Evolutionary conservation across 306 rosid species (phyloP).

Genomic region (Pueraria montana): DNA sequence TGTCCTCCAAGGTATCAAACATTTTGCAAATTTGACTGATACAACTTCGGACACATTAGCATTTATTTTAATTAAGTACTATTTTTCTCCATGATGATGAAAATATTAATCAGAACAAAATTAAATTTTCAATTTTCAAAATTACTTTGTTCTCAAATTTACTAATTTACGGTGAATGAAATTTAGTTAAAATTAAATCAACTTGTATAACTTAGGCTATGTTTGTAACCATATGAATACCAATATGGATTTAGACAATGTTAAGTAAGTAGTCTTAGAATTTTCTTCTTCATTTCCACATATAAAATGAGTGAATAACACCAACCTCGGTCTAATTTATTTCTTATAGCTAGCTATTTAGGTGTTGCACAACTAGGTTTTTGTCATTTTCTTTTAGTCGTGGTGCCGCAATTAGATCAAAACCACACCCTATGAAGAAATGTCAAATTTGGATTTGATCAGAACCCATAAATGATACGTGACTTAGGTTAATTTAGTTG

Average conservation of each 20-base stretch:
- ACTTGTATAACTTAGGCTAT: background rate
- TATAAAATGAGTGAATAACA: slow-evolving; percentile 5
- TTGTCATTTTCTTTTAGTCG: slow-evolving; percentile 22
- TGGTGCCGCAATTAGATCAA: slow-evolving; percentile 28
- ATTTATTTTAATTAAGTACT: background rate
- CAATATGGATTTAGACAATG: background rate
- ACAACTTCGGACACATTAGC: too few relatives aligned
- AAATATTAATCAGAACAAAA: background rate
- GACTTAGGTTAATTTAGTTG: slow-evolving; percentile 43
- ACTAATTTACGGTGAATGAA: background rate
- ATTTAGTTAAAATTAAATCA: background rate
- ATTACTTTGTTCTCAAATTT: background rate
- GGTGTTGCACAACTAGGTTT: slow-evolving; percentile 27
- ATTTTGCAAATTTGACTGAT: too few relatives aligned
- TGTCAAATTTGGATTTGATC: slow-evolving; percentile 30
- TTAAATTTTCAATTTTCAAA: background rate
- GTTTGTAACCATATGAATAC: background rate
- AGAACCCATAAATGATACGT: slow-evolving; percentile 42
- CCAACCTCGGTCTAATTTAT: slow-evolving; percentile 25
- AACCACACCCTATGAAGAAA: slow-evolving; percentile 35
- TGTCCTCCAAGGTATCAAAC: too few relatives aligned
- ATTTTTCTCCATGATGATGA: background rate
- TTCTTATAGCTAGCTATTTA: slow-evolving; percentile 13
- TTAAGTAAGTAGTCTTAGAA: background rate
- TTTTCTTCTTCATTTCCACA: background rate